phyloP scores from a whole-genome alignment of 805 yeast genomes.

The Brettanomyces sp. region DNA sequence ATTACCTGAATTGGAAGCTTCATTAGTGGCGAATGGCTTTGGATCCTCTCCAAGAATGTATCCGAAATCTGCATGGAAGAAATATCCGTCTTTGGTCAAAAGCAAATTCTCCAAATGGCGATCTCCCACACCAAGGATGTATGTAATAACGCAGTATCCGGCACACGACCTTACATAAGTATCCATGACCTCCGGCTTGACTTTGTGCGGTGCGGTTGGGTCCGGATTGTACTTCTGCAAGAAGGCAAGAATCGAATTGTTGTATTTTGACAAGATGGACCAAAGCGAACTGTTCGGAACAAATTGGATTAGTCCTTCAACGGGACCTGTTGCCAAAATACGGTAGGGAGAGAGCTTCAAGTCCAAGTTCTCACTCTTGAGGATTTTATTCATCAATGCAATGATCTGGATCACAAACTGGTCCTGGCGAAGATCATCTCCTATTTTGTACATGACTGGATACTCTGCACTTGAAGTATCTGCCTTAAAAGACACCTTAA shows the following conservation, averaged over 20 bases:
- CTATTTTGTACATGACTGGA: slow-evolving; percentile 86
- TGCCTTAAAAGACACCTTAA: slow-evolving; percentile 72
- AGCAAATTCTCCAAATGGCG: slow-evolving; percentile 88
- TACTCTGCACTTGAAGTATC: slow-evolving; percentile 36
- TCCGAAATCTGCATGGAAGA: slow-evolving; percentile 98
- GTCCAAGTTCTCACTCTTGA: slow-evolving; percentile 85
- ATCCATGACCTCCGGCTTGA: slow-evolving; percentile 70
- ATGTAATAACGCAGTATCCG: slow-evolving; percentile 95
- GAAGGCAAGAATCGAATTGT: slow-evolving; percentile 64
- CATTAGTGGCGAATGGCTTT: slow-evolving; percentile 94
- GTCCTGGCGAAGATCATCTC: slow-evolving; percentile 94
- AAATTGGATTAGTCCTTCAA: slow-evolving; percentile 89
- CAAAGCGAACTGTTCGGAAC: slow-evolving; percentile 90
- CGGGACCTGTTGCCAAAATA: slow-evolving; percentile 82
- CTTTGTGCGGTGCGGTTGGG: slow-evolving; percentile 32
- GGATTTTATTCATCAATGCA: slow-evolving; percentile 77
- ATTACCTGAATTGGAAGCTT: slow-evolving; percentile 92
- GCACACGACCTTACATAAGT: slow-evolving; percentile 93
- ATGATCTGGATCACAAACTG: slow-evolving; percentile 94
- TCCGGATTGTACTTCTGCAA: slow-evolving; percentile 61
- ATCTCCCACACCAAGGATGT: slow-evolving; percentile 92
- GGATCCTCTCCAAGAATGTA: slow-evolving; percentile 96
- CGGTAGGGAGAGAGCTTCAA: slow-evolving; percentile 80
- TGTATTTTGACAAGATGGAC: slow-evolving; percentile 60
- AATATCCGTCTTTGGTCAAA: slow-evolving; percentile 68